Conservation (phyloP, 768 basidiomycete genomes). For the Russula earlei region DNA sequence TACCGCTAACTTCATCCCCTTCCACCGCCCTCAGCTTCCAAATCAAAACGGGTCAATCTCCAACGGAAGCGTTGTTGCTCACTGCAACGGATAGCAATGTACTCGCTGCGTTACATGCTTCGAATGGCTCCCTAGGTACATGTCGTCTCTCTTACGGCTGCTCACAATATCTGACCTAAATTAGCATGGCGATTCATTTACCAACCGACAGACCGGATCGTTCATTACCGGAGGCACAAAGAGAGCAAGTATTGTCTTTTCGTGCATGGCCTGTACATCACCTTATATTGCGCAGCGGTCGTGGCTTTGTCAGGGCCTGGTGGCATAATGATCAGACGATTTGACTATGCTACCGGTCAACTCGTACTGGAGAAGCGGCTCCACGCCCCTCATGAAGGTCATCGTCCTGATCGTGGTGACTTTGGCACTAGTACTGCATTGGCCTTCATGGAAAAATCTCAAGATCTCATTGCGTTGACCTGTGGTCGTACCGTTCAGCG, state of each 20-base stretch:
- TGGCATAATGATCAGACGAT: constrained; percentile 57
- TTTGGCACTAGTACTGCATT: constrained; percentile 55
- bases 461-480: constrained; percentile 42
- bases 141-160: neutral
- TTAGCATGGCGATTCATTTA: constrained; percentile 77
- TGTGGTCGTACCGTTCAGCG: constrained; percentile 51
- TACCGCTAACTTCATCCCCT: constrained; percentile 45
- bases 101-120: constrained; percentile 58
- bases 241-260: constrained; percentile 37
- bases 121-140: constrained; percentile 66
- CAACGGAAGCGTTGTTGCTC: constrained; percentile 42
- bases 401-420: constrained; percentile 41
- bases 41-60: constrained; percentile 18
- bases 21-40: constrained; percentile 53
- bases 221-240: constrained; percentile 48
- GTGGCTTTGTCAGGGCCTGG: constrained; percentile 68
- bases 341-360: constrained; percentile 54
- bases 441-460: constrained; percentile 30
- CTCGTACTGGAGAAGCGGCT: constrained; percentile 58
- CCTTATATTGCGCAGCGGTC: constrained; percentile 37
- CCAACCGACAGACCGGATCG: constrained; percentile 57
- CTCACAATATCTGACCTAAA: neutral
- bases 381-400: constrained; percentile 36
- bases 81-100: constrained; percentile 69
- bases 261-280: neutral